Evolutionary conservation across 441 rosid species (phyloP), one percentile per base, ranked within the genome.

Genomic region (Pelargonium citronellum): DNA sequence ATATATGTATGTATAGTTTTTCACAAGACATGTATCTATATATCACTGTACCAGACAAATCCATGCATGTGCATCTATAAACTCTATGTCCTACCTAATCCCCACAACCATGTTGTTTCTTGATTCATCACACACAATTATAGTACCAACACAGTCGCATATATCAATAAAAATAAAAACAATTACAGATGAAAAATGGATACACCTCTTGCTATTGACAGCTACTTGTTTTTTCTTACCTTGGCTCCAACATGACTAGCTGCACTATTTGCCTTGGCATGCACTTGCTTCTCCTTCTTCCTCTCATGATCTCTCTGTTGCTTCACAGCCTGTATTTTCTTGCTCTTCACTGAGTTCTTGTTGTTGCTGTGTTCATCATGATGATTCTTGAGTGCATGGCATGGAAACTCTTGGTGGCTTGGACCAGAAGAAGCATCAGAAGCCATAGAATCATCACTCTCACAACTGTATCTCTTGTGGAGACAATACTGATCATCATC

Each of bases 401-500:
- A 67, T 63, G 75, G 65, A 93, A 80, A 95, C 98, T 49, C 97
- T 91, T 13, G 61, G 61, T 55, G 7, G 61, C 61, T 16, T 10
- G 61, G 61, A 24, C 61, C 61, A 1, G 61, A 55, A 1, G 61
- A 55, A 0, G 61, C 61, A 17, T 55, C 61, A 1, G 61, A 55
- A 2, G 61, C 61, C 61, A 55, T 55, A 24, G 61, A 55, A 16
- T 55, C 61, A 6, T 55, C 61, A 20, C 61, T 55, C 11, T 67
- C 71, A 2, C 41, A 64, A 20, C 13, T 63, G 8, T 44, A 71
- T 62, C 68, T 27, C 30, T 27, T 27, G 30, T 27, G 30, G 30
- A 27, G 30, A 27, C 3, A 1, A 27, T 27, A 27, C 30, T 72
- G 75, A 64, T 72, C 67, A 19, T 57, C 83, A 53, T 68, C 83